Percentiles rank a stretch among this genome's conserved stretches.
These are phyloP conservation scores for Debaryomyces subglobosus DNA, from an alignment of 1,139 yeast species.

Conservation along the genomic window DNA sequence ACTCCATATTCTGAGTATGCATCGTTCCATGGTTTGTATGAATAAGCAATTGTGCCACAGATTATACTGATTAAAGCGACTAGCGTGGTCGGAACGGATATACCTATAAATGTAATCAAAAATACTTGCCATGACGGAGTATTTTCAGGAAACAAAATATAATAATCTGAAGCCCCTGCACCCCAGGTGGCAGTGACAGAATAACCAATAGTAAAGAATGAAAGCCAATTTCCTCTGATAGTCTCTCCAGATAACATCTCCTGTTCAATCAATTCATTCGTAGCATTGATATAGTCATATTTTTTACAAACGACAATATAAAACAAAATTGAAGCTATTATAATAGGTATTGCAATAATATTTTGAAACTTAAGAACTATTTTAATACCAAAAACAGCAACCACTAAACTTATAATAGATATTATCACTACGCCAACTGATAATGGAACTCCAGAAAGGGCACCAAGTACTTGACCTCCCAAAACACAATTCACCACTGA, in stretches of 20 bases:
- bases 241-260: conserved; percentile 16
- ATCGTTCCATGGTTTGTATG: conserved; percentile 27
- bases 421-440: conserved; percentile 37
- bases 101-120: conserved; percentile 26
- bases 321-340: conserved; percentile 23
- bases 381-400: conserved; percentile 40
- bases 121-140: conserved; percentile 24
- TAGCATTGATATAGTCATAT: conserved; percentile 14
- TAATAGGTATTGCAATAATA: conserved; percentile 24
- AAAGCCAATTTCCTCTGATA: conserved; percentile 26
- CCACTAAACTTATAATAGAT: conserved; percentile 29
- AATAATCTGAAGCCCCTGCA: conserved; percentile 32
- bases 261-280: conserved; percentile 20
- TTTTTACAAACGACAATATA: conserved; percentile 28
- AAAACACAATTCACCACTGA: conserved; percentile 43
- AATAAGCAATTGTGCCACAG: conserved; percentile 28
- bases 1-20: conserved; percentile 25
- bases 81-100: conserved; percentile 28
- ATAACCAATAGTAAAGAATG: conserved; percentile 30
- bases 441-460: conserved; percentile 29
- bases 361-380: conserved; percentile 26
- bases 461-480: conserved; percentile 39
- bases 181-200: conserved; percentile 35
- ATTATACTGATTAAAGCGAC: conserved; percentile 27
- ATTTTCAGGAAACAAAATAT: conserved; percentile 27